Base-by-base conservation (phyloP, 139 green algal species). In the Pleodorina starrii region DNA sequence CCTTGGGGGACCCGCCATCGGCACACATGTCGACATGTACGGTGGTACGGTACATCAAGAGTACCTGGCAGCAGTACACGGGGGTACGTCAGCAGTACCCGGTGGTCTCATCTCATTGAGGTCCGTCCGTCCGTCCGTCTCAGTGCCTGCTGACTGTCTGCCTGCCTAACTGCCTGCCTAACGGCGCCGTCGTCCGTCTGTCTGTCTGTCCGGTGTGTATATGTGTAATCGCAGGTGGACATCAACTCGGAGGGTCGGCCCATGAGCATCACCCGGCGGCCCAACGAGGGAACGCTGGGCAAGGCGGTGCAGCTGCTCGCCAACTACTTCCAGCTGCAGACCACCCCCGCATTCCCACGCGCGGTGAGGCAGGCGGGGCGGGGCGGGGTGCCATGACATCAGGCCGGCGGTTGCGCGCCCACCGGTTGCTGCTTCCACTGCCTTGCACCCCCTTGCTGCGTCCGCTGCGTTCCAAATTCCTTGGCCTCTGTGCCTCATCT, bases 311-410 rank as follows among this genome's bases (percentile, higher is more conserved):
- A 42, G 1, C 42, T 88, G 35, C 63, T 88, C 0, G 2, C 83
- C 43, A 88, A 88, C 83, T 88, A 88, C 83, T 88, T 80, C 29
- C 36, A 68, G 19, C 81, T 87, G 23, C 16, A 46, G 27, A 74
- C 40, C 16, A 42, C 23, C 2, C 42, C 42, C 5, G 14, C 16
- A 27, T 87, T 87, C 29, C 81, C 81, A 29, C 27, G 19, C 7
- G 35, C 35, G 57, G 57, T 86, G 12, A 77, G 76, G 48, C 48
- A 43, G n/a, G 32, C 16, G 43, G 2, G 43, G 11, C 40, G 43
- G 43, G 73, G 73, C 7, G 43, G 43, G 43, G 9, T 60, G 50
- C 14, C 50, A 14, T 60, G 50, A 25, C 17, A 17, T 60, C 14
- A 17, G 50, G 50, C 50, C 14, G 14, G 14, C 17, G 50, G 14